Conservation (phyloP, 495 filamentous ascomycete species). For the Xylaria scruposa region DNA sequence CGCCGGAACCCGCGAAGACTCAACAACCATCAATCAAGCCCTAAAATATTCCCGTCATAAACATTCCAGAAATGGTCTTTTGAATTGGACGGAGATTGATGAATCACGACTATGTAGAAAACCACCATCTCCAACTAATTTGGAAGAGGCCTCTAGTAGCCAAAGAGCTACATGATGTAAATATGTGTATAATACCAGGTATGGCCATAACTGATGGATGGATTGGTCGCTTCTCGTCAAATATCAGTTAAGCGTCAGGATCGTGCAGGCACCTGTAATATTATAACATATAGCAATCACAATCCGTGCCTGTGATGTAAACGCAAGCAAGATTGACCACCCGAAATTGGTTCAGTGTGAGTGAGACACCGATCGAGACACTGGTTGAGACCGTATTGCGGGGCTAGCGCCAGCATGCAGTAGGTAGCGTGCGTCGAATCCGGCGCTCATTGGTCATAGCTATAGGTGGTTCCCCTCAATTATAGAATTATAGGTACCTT, state of each 20-base stretch:
- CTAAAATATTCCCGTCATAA: constrained; percentile 19
- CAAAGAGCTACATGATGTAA: constrained; percentile 33
- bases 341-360: background rate
- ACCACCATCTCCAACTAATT: constrained; percentile 6
- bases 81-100: background rate
- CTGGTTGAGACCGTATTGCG: background rate
- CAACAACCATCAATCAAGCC: constrained; percentile 32
- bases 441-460: constrained; percentile 25
- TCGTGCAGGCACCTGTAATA: constrained; percentile 4
- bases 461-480: constrained; percentile 16
- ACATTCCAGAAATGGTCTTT: background rate
- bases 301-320: background rate
- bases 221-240: constrained; percentile 10
- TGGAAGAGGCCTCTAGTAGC: constrained; percentile 17
- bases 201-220: background rate
- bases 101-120: background rate
- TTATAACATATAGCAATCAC: background rate
- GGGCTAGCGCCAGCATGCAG: constrained; percentile 14
- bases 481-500: constrained; percentile 28
- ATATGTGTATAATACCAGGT: constrained; percentile 35
- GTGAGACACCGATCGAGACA: background rate
- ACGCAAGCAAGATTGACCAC: background rate
- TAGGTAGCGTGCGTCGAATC: background rate
- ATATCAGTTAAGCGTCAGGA: background rate
- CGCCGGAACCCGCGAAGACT: constrained; percentile 27